These are phyloP conservation scores for Ophiostoma angusticollis DNA, from an alignment of 2,329 filamentous ascomycete species.

Conservation along the genomic window DNA sequence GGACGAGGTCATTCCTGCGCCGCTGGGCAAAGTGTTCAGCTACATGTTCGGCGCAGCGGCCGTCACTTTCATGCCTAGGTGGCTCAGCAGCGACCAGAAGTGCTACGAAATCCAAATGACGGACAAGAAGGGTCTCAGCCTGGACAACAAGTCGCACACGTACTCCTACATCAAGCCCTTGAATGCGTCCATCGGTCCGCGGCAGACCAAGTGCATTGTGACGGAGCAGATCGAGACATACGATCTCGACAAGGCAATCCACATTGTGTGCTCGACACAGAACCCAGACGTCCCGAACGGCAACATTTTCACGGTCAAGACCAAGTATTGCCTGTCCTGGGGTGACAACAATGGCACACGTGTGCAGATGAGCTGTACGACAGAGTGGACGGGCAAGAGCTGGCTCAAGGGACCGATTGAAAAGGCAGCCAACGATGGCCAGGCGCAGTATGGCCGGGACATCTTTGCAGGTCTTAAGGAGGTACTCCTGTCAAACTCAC, in stretches of 20 bases:
- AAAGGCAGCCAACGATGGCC: conserved; percentile 85
- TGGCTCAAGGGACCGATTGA: conserved; percentile 97
- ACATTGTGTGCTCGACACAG: conserved; percentile 69
- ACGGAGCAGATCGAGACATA: conserved; percentile 71
- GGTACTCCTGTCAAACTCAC: conserved; percentile 54
- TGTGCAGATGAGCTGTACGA: conserved; percentile 73
- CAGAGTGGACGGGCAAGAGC: conserved; percentile 96
- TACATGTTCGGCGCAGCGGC: conserved; percentile 77
- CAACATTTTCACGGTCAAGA: conserved; percentile 83
- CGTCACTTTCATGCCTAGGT: conserved; percentile 70
- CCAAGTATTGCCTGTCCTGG: conserved; percentile 90
- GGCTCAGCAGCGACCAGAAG: conserved; percentile 77
- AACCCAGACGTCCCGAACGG: conserved; percentile 93
- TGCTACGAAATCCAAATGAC: conserved; percentile 78
- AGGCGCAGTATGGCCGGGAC: conserved; percentile 69
- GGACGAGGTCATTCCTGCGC: conserved; percentile 76
- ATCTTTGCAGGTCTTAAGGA: conserved; percentile 61
- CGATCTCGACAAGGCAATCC: conserved; percentile 78
- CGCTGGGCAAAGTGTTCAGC: conserved; percentile 81
- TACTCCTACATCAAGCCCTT: conserved; percentile 91
- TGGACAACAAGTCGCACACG: conserved; percentile 59
- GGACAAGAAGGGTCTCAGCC: conserved; percentile 64
- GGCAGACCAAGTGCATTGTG: conserved; percentile 87
- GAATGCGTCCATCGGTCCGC: conserved; percentile 71
- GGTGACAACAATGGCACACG: conserved; percentile 74